Conservation (phyloP, 1,139 yeast species). For the Debaryomyces fabryi region DNA sequence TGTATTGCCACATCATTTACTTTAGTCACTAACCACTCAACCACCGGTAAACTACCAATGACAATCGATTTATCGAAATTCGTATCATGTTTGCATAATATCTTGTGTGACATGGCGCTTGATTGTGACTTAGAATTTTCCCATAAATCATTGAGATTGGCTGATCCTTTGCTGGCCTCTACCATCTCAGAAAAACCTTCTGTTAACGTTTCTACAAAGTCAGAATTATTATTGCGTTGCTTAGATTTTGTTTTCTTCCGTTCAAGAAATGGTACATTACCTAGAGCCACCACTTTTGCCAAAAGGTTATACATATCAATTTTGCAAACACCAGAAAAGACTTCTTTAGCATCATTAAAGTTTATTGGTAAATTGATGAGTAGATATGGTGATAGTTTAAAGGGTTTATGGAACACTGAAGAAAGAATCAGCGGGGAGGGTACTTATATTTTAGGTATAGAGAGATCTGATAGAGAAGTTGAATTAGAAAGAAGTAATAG, state of each 20-base stretch:
- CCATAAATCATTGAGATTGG: conserved; percentile 74
- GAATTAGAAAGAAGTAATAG: conserved; percentile 79
- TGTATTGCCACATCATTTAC: conserved; percentile 91
- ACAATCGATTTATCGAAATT: conserved; percentile 70
- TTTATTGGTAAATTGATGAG: conserved; percentile 75
- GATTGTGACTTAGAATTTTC: conserved; percentile 88
- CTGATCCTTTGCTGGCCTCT: conserved; percentile 63
- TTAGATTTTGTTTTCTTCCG: conserved; percentile 82
- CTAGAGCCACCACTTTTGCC: conserved; percentile 80
- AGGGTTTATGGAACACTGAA: conserved; percentile 81
- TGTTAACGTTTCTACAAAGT: conserved; percentile 86
- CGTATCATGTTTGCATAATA: conserved; percentile 68
- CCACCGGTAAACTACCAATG: conserved; percentile 56
- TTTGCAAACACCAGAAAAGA: conserved; percentile 85
- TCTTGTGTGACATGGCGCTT: conserved; percentile 66
- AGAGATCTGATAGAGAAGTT: conserved; percentile 49
- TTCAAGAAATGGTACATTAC: conserved; percentile 68
- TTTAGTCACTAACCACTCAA: conserved; percentile 72
- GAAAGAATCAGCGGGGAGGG: conserved; percentile 72
- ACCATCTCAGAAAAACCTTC: conserved; percentile 55
- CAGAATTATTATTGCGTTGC: conserved; percentile 77
- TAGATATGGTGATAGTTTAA: conserved; percentile 64
- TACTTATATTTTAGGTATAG: conserved; percentile 71
- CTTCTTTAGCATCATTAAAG: conserved; percentile 74
- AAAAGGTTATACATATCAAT: conserved; percentile 71